Base-by-base conservation (phyloP, 2,329 filamentous ascomycete species). In the Coniella vitis region DNA sequence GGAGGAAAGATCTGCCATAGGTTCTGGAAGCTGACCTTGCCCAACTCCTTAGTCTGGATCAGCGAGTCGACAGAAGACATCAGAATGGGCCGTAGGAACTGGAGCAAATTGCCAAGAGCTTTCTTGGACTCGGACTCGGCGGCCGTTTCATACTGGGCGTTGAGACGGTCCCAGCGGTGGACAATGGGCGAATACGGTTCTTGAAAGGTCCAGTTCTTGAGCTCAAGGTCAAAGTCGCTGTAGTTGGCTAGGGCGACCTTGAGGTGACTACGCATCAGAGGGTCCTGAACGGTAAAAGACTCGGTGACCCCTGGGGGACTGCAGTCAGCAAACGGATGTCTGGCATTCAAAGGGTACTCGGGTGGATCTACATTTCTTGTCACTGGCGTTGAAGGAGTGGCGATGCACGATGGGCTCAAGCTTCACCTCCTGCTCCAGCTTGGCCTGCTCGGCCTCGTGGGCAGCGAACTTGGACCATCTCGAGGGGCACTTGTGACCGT, bases 1-100 rank as follows among this genome's bases (percentile, higher is more conserved):
- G 65, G 65, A 0, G 64, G 54, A 45, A 67, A 68, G 41, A 68
- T 61, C 43, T 66, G 62, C 63, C 64, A 68, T 7, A 67, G 47
- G 34, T 63, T 56, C 0, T 57, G 17, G 35, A 62, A 67, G 17
- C 38, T 48, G 35, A 67, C 53, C 29, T 60, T 65, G 16, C 63
- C 61, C 1, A 64, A 63, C 38, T 56, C 45, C 14, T 52, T 57
- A 8, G 58, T 65, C 17, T 58, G 52, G 1, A 49, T 49, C 3
- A 63, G 56, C 2, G 60, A 56, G 1, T 56, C 38, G 9, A 67
- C 48, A 1, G 58, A 60, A 0, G 56, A 46, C 4, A 54, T 55
- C 4, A 69, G 21, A 7, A 66, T 58, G 3, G 64, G 65, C 1
- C 51, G 46, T 4, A 68, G 56, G 43, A 68, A 66, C 0, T 45